phyloP scores from a whole-genome alignment of 176 grass and related monocot genomes.

The Tuctoria greenei region DNA sequence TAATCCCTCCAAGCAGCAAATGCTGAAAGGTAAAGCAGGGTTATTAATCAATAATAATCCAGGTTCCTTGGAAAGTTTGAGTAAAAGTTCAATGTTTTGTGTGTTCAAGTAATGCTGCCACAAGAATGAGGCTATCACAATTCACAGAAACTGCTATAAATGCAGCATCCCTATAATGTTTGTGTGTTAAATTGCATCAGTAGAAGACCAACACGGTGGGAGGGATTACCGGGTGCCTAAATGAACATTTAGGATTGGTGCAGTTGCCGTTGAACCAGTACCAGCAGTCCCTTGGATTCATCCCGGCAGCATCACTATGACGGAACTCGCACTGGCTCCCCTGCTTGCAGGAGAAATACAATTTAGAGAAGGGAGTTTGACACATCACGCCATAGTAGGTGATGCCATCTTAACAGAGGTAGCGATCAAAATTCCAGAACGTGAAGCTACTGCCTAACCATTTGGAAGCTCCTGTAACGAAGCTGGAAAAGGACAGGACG shows the following conservation, averaged over 20 bases:
- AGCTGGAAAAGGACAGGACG: neutral
- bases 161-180: neutral
- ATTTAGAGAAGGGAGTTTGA: neutral
- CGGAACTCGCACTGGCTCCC: conserved; percentile 65
- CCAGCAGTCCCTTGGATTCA: conserved; percentile 73
- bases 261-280: conserved; percentile 76
- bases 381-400: neutral
- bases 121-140: neutral
- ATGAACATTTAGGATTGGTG: conserved; percentile 60
- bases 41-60: neutral
- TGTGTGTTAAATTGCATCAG: neutral
- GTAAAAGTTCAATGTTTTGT: too few species aligned
- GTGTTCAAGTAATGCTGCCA: neutral
- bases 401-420: neutral
- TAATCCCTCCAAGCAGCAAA: conserved; percentile 29
- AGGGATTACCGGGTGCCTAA: conserved; percentile 63
- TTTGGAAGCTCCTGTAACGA: neutral
- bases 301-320: conserved; percentile 62
- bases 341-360: conserved; percentile 27
- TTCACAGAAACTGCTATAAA: neutral
- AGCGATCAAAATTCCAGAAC: neutral
- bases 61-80: neutral
- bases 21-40: conserved; percentile 37
- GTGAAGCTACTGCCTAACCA: neutral
- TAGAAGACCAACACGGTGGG: neutral